A percentile compares a stretch with the other conserved stretches of the same genome.
These are phyloP conservation scores for Bifiguratus adelaidae DNA, from an alignment of 192 early-diverging fungal species.

Conservation along the genomic window DNA sequence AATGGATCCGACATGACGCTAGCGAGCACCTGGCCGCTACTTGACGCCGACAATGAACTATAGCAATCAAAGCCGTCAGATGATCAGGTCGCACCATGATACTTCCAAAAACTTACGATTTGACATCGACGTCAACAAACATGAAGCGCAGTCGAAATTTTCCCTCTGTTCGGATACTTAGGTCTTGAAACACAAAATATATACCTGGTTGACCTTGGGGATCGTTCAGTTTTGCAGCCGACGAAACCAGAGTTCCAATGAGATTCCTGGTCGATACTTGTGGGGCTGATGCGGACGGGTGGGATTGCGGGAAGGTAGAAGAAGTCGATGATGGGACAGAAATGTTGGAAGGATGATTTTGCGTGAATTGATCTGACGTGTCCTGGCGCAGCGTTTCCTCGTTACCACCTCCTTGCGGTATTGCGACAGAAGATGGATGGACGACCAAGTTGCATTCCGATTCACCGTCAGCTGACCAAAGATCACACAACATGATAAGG, in stretches of 20 bases:
- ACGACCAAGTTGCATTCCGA: slow-evolving; percentile 30
- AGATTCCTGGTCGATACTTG: slow-evolving; percentile 48
- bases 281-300: too few relatives aligned
- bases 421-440: slow-evolving; percentile 22
- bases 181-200: slow-evolving; percentile 74
- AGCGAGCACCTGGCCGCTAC: slow-evolving; percentile 30
- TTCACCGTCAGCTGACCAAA: slow-evolving; percentile 27
- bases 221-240: slow-evolving; percentile 60
- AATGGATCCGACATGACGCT: slow-evolving; percentile 54
- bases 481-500: slow-evolving; percentile 31
- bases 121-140: slow-evolving; percentile 47
- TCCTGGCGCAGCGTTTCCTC: too few relatives aligned
- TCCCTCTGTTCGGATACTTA: slow-evolving; percentile 69
- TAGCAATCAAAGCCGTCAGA: too few relatives aligned
- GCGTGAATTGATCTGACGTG: too few relatives aligned
- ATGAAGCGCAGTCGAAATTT: slow-evolving; percentile 58
- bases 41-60: too few relatives aligned
- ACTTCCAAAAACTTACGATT: slow-evolving; percentile 30
- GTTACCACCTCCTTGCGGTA: too few relatives aligned
- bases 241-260: slow-evolving; percentile 57
- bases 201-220: slow-evolving; percentile 52
- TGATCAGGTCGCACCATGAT: too few relatives aligned
- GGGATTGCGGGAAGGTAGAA: too few relatives aligned
- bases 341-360: too few relatives aligned
- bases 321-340: too few relatives aligned